These are phyloP conservation scores for Effrenium voratum DNA, from an alignment of 73 alveolate genomes.

Conservation along the genomic window DNA sequence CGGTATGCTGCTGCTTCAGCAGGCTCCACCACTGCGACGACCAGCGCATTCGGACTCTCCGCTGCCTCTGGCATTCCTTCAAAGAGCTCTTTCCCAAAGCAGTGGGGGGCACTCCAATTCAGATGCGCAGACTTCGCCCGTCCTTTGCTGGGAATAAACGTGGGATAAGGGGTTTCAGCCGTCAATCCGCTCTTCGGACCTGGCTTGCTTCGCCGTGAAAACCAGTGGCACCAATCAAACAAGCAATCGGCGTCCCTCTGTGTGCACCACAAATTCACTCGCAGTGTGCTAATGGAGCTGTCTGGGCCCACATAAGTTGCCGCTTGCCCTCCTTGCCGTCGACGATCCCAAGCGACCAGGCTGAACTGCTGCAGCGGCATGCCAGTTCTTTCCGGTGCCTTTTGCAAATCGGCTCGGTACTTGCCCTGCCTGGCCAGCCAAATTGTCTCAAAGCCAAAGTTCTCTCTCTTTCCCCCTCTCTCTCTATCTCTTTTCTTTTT, in stretches of 20 bases:
- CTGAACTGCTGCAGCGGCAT: not conserved
- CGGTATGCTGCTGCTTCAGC: constrained; percentile 54
- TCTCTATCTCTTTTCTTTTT: too few relatives aligned
- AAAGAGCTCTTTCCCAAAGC: constrained; percentile 44
- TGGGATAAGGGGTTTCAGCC: constrained; percentile 53
- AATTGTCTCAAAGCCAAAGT: not conserved
- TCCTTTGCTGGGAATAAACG: constrained; percentile 71
- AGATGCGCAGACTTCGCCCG: constrained; percentile 67
- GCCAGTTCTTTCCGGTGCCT: constrained; percentile 8
- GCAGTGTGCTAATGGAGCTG: constrained; percentile 1
- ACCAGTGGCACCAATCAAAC: constrained; percentile 62
- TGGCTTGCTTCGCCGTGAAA: constrained; percentile 14
- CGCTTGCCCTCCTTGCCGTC: constrained; percentile 27
- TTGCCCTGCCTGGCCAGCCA: constrained; percentile 15
- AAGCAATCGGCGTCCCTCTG: constrained; percentile 32
- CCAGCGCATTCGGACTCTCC: constrained; percentile 54
- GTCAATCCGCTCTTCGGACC: not conserved
- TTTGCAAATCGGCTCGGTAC: constrained; percentile 49
- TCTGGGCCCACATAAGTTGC: constrained; percentile 25
- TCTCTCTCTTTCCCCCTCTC: too few relatives aligned
- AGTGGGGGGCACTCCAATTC: constrained; percentile 81
- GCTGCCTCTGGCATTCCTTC: constrained; percentile 14
- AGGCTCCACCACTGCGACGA: constrained; percentile 57
- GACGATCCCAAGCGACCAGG: constrained; percentile 66
- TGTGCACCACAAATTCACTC: constrained; percentile 38